A percentile compares a stretch with the other conserved stretches of the same genome.
Evolutionary conservation across 805 yeast species (phyloP).

Genomic region (Alloascoidea hylecoeti): DNA sequence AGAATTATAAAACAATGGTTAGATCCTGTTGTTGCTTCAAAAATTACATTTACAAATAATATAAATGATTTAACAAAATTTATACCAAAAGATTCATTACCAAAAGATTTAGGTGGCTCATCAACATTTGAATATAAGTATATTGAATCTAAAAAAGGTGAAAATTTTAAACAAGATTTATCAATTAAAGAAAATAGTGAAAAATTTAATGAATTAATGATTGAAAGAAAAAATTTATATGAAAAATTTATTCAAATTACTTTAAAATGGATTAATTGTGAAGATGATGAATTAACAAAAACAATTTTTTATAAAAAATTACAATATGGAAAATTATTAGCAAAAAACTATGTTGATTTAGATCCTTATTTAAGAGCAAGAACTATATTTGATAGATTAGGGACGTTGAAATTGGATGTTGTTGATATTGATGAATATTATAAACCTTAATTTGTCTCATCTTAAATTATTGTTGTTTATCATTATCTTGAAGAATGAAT

Average conservation of each 20-base stretch:
- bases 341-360: constrained; percentile 38
- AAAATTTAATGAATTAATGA: constrained; percentile 22
- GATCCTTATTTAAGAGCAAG: constrained; percentile 62
- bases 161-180: constrained; percentile 21
- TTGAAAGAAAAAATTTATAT: constrained; percentile 34
- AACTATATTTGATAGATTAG: constrained; percentile 51
- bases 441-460: too few relatives aligned
- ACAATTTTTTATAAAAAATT: neutral
- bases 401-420: too few relatives aligned
- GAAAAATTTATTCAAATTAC: constrained; percentile 40
- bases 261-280: constrained; percentile 38
- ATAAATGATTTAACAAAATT: constrained; percentile 40
- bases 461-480: too few relatives aligned
- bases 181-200: constrained; percentile 20
- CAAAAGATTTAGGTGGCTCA: constrained; percentile 50
- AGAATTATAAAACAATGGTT: constrained; percentile 68
- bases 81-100: constrained; percentile 38
- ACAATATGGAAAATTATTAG: constrained; percentile 15
- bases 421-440: too few relatives aligned
- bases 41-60: constrained; percentile 57
- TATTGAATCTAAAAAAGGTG: constrained; percentile 32
- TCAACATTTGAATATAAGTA: constrained; percentile 36
- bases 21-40: constrained; percentile 76
- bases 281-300: neutral
- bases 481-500: too few relatives aligned